Percentiles rank a stretch among this genome's conserved stretches.
phyloP scores from a whole-genome alignment of 768 basidiomycete genomes.

The Crepidotus variabilis region DNA sequence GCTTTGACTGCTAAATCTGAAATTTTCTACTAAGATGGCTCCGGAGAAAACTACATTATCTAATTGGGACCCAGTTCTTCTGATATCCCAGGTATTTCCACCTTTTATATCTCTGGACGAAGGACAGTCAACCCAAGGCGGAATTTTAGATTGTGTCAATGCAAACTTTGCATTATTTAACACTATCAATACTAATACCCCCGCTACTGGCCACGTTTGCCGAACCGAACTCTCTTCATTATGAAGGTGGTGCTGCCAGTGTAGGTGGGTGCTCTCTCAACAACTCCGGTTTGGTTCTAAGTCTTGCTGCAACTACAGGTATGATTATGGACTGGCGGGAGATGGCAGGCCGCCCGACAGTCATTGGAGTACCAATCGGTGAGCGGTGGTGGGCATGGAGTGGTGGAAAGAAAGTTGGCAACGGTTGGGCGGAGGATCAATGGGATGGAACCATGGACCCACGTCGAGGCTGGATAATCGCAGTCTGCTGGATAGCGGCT shows the following conservation, averaged over 20 bases:
- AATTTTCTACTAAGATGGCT: slow-evolving; percentile 21
- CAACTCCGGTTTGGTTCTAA: background rate
- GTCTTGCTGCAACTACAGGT: slow-evolving; percentile 32
- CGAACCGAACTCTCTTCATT: slow-evolving; percentile 60
- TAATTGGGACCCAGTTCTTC: slow-evolving; percentile 87
- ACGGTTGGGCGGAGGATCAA: slow-evolving; percentile 45
- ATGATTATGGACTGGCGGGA: slow-evolving; percentile 99
- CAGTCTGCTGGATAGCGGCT: slow-evolving; percentile 79
- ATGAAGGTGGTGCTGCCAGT: slow-evolving; percentile 78
- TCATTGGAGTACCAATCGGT: slow-evolving; percentile 59
- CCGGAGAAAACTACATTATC: slow-evolving; percentile 36
- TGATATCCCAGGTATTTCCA: slow-evolving; percentile 74
- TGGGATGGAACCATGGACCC: slow-evolving; percentile 76
- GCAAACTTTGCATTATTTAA: slow-evolving; percentile 92
- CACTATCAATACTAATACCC: slow-evolving; percentile 78
- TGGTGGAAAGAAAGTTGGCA: slow-evolving; percentile 71
- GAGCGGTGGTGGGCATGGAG: slow-evolving; percentile 81
- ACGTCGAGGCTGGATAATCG: slow-evolving; percentile 87
- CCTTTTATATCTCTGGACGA: background rate
- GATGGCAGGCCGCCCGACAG: slow-evolving; percentile 83
- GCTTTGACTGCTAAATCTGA: too few species aligned
- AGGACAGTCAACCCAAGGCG: background rate
- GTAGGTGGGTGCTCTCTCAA: slow-evolving; percentile 47
- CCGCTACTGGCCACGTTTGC: slow-evolving; percentile 75
- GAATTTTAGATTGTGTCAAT: slow-evolving; percentile 78